Evolutionary conservation across 768 basidiomycete species (phyloP).

Genomic region (Asterophora parasitica): DNA sequence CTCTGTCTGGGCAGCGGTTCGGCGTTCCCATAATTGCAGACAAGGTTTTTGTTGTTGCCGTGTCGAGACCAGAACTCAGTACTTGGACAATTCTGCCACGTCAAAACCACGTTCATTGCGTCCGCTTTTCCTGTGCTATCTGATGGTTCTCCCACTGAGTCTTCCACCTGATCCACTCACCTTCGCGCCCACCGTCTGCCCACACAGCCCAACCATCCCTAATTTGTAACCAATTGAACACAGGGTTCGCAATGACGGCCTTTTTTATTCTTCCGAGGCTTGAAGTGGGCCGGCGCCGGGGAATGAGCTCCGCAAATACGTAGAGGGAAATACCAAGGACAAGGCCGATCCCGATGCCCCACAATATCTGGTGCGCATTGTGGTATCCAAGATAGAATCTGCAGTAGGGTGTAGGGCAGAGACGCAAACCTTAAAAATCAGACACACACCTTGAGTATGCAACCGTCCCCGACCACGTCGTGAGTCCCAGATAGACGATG

Average conservation of each 20-base stretch:
- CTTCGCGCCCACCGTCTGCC: constrained; percentile 72
- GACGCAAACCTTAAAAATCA: not conserved
- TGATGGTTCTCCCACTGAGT: constrained; percentile 43
- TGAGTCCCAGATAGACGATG: constrained; percentile 43
- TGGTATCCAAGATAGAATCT: constrained; percentile 77
- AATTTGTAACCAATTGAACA: constrained; percentile 62
- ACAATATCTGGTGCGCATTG: constrained; percentile 63
- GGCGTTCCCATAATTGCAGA: not conserved
- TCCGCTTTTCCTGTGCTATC: constrained; percentile 17
- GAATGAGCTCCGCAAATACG: constrained; percentile 51
- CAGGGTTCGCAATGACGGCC: constrained; percentile 48
- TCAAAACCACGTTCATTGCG: constrained; percentile 12
- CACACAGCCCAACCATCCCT: constrained; percentile 82
- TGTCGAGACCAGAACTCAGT: not conserved
- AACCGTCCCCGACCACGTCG: constrained; percentile 56
- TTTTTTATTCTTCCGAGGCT: constrained; percentile 45
- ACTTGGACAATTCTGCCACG: not conserved
- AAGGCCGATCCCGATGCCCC: constrained; percentile 68
- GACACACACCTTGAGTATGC: constrained; percentile 70
- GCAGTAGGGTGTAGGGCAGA: not conserved
- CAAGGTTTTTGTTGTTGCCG: not conserved
- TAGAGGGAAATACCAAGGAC: constrained; percentile 53
- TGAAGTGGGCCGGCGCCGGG: constrained; percentile 48
- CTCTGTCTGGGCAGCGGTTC: not conserved
- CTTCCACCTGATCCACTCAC: constrained; percentile 68